Base-by-base conservation (phyloP, 495 filamentous ascomycete genomes). In the Penicillium soppii region DNA sequence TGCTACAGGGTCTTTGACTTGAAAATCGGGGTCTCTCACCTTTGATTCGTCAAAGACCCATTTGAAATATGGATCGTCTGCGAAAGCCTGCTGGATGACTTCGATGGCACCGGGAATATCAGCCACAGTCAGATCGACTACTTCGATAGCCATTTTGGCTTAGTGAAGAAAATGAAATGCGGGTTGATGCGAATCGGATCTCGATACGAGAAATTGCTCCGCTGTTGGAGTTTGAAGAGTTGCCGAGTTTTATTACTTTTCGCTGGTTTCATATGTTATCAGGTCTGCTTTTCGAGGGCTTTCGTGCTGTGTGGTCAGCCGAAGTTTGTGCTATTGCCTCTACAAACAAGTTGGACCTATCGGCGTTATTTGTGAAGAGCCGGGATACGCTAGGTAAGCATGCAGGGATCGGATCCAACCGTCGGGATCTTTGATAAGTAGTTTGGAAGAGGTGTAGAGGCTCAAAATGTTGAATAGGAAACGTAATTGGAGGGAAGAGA, bases 21-120 rank as follows among this genome's bases (percentile, higher is more conserved):
- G 7, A n/a, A 17, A 13, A 7, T 7, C 15, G 10, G 25, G n/a
- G n/a, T n/a, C 22, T n/a, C 15, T 22, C 69, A 75, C 81, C 59
- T 78, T 81, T 53, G 59, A 59, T 35, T 62, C 66, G 64, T 79
- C 77, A 56, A 77, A 84, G 1, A 83, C 72, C 83, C 83, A 86
- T n/a, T 76, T 66, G 56, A 78, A 82, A 61, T 87, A 86, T 2
- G 83, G 83, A 58, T 86, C 84, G 8, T 82, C 71, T 2, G 71
- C 75, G 61, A 87, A 86, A 22, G 82, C 82, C 58, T 75, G 64
- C 47, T 77, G 76, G 37, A 80, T 76, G 30, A 68, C 69, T 15
- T 77, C 67, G 45, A 84, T 73, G 5, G 77, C 81, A 16, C 79
- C 79, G n/a, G 80, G 78, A 46, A 85, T 85, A 61, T 85, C 82